Conservation (phyloP, 1,284 basidiomycete species). For the Leccinum angustisporum region DNA sequence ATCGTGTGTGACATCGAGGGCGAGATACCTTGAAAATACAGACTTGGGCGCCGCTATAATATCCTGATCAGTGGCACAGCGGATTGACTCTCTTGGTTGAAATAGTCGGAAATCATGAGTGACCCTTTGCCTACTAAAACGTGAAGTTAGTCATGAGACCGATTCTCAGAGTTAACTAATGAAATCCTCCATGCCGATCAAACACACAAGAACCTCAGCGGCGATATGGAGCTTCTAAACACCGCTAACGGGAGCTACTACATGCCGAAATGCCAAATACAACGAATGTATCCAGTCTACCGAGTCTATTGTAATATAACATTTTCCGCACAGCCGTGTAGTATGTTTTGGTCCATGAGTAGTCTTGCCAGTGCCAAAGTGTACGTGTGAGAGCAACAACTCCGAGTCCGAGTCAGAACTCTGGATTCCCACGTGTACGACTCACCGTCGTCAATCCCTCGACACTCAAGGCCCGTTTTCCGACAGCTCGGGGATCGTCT, state of each 20-base stretch:
- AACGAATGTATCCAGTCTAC: too few species aligned
- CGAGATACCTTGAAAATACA: slow-evolving; percentile 34
- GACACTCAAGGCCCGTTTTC: too few species aligned
- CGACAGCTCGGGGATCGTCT: too few species aligned
- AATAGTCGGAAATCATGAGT: slow-evolving; percentile 94
- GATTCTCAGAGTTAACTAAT: slow-evolving; percentile 83
- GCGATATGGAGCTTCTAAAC: slow-evolving; percentile 60
- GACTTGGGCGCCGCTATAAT: slow-evolving; percentile 77
- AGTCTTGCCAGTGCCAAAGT: too few species aligned
- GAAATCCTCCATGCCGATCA: slow-evolving; percentile 87
- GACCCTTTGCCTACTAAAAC: slow-evolving; percentile 82
- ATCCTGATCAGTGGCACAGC: slow-evolving; percentile 81
- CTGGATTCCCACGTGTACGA: too few species aligned
- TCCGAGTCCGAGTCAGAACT: too few species aligned
- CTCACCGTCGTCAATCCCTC: too few species aligned
- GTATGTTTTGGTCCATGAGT: too few species aligned
- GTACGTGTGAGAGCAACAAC: too few species aligned
- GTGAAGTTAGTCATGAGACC: slow-evolving; percentile 95
- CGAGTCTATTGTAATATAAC: too few species aligned
- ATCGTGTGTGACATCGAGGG: too few species aligned
- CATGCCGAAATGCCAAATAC: slow-evolving; percentile 67
- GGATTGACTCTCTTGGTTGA: slow-evolving; percentile 95
- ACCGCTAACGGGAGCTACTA: slow-evolving; percentile 72
- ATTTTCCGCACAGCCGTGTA: too few species aligned
- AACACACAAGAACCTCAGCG: slow-evolving; percentile 87